phyloP scores from a whole-genome alignment of 2,329 filamentous ascomycete genomes.

The Sporothrix mexicana region DNA sequence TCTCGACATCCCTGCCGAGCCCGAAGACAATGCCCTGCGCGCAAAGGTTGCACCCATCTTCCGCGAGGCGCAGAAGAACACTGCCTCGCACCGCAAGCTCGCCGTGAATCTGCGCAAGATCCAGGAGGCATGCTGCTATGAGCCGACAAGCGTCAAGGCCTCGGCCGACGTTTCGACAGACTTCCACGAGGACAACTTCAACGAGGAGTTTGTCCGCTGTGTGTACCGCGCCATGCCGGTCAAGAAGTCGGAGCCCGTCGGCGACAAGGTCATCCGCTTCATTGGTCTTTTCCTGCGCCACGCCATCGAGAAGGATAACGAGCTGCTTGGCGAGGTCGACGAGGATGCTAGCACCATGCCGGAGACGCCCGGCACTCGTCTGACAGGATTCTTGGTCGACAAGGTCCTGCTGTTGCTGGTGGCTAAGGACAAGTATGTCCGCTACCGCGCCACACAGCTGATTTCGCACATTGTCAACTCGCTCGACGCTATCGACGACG shows the following conservation, averaged over 20 bases:
- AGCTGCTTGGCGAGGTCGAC: conserved; percentile 68
- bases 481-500: conserved; percentile 88
- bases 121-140: conserved; percentile 81
- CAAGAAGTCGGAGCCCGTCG: conserved; percentile 89
- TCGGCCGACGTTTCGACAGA: conserved; percentile 59
- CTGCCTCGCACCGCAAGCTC: conserved; percentile 87
- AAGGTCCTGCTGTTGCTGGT: conserved; percentile 76
- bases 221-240: conserved; percentile 81
- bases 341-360: conserved; percentile 73
- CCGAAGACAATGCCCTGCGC: conserved; percentile 72
- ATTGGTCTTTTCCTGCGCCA: conserved; percentile 84
- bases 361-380: conserved; percentile 82
- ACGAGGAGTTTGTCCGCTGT: conserved; percentile 81
- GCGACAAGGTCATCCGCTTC: conserved; percentile 85
- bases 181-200: conserved; percentile 86
- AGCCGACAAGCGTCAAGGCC: conserved; percentile 55
- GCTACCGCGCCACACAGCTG: conserved; percentile 88
- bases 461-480: conserved; percentile 92
- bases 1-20: conserved; percentile 70
- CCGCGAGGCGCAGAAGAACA: conserved; percentile 84
- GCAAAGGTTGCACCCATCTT: conserved; percentile 75
- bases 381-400: conserved; percentile 76
- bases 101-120: conserved; percentile 87
- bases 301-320: conserved; percentile 71
- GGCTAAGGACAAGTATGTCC: conserved; percentile 90